Evolutionary conservation across 2,329 filamentous ascomycete species (phyloP).

Genomic region (Orbilia oligospora): DNA sequence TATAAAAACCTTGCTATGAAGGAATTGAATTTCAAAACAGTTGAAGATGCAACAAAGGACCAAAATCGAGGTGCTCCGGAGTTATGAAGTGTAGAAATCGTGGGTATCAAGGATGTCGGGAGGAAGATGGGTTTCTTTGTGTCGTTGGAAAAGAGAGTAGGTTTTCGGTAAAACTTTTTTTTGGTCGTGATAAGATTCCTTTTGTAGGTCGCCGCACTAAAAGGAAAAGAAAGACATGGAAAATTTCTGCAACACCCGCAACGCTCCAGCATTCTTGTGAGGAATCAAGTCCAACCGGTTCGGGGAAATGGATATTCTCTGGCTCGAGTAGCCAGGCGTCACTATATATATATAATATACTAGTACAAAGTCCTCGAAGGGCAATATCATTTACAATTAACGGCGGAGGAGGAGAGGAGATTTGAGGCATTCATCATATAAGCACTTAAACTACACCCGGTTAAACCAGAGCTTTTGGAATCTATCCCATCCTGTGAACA

Average conservation of each 20-base stretch:
- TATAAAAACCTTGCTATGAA: conserved; percentile 27
- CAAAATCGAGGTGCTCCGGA: conserved; percentile 12
- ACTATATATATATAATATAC: background rate
- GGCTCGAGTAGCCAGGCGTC: background rate
- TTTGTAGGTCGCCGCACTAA: conserved; percentile 53
- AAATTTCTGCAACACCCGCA: conserved; percentile 60
- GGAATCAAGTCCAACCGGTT: background rate
- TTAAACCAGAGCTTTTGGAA: conserved; percentile 49
- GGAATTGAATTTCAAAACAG: conserved; percentile 10
- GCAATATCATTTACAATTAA: background rate
- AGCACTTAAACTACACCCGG: conserved; percentile 21
- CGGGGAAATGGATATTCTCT: conserved; percentile 14
- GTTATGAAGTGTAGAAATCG: conserved; percentile 7
- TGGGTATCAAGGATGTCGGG: conserved; percentile 34
- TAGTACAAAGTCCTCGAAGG: background rate
- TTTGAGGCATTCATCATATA: conserved; percentile 25
- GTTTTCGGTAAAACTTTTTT: conserved; percentile 59
- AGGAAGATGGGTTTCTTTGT: conserved; percentile 32
- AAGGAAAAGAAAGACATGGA: conserved; percentile 54
- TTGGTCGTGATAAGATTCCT: conserved; percentile 52
- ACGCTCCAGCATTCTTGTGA: conserved; percentile 18
- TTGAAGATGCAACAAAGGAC: background rate
- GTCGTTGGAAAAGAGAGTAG: conserved; percentile 28
- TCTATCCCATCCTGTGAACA: conserved; percentile 44
- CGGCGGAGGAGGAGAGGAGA: conserved; percentile 27